These are phyloP conservation scores for Halophytophthora polymorphica DNA, from an alignment of 352 stramenopile genomes.

Conservation along the genomic window DNA sequence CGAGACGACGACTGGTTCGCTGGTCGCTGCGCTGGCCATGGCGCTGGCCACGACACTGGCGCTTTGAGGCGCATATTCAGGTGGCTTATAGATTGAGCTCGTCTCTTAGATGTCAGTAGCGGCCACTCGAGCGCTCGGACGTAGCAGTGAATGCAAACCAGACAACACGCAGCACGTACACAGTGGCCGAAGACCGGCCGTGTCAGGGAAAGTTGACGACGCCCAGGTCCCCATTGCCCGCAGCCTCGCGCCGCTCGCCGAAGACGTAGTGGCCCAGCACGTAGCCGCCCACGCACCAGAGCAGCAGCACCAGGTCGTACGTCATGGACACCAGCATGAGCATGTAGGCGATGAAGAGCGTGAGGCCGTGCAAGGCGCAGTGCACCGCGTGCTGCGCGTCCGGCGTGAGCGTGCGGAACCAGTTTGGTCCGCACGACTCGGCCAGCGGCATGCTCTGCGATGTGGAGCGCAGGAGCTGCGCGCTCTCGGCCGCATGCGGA, in stretches of 20 bases:
- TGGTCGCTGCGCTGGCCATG: background rate
- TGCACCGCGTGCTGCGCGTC: constrained; percentile 53
- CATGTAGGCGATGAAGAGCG: constrained; percentile 71
- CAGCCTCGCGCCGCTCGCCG: constrained; percentile 53
- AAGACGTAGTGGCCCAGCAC: constrained; percentile 68
- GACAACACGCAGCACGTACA: constrained; percentile 3
- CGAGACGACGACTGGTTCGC: background rate
- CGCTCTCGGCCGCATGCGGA: constrained; percentile 23
- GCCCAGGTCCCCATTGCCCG: constrained; percentile 17
- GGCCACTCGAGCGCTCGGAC: too few relatives aligned
- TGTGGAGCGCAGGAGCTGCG: constrained; percentile 42
- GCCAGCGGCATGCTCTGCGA: constrained; percentile 27
- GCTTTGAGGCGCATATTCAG: too few relatives aligned
- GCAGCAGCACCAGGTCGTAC: constrained; percentile 63
- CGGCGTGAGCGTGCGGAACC: constrained; percentile 51
- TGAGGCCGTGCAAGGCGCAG: constrained; percentile 52
- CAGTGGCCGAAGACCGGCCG: background rate
- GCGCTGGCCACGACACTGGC: too few relatives aligned
- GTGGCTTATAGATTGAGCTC: too few relatives aligned
- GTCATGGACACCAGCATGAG: constrained; percentile 83
- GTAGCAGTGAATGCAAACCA: background rate
- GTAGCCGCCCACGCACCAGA: constrained; percentile 55
- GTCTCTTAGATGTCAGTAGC: too few relatives aligned
- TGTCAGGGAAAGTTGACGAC: constrained; percentile 23
- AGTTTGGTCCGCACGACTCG: constrained; percentile 36